Conservation (phyloP, 2,329 filamentous ascomycete species). For the Metarhizium anisopliae region DNA sequence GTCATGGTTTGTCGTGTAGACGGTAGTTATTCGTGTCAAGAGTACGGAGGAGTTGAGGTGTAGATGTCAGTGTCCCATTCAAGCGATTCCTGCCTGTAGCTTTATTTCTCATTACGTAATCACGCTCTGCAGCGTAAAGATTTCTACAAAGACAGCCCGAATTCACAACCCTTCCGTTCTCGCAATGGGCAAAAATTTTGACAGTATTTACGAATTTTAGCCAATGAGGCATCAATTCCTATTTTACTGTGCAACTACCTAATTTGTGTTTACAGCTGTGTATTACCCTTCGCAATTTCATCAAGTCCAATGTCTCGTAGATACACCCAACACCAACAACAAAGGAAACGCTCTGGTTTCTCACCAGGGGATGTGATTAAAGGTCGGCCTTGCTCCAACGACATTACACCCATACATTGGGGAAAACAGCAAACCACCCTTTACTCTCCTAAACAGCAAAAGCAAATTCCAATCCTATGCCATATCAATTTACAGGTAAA, state of each 20-base stretch:
- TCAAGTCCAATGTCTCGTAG: slow-evolving; percentile 1
- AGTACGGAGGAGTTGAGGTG: too few species aligned
- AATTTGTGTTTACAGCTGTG: neutral
- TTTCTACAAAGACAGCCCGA: too few species aligned
- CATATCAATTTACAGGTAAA: slow-evolving; percentile 10
- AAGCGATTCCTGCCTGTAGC: too few species aligned
- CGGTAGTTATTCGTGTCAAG: neutral
- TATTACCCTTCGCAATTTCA: slow-evolving; percentile 1
- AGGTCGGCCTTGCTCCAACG: neutral
- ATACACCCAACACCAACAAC: neutral
- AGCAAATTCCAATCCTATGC: neutral
- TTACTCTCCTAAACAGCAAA: neutral
- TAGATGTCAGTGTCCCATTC: too few species aligned
- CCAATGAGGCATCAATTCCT: neutral
- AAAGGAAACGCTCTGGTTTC: neutral
- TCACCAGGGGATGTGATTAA: neutral
- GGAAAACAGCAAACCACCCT: neutral
- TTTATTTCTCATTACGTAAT: neutral
- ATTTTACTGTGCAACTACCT: slow-evolving; percentile 1
- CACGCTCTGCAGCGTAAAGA: neutral
- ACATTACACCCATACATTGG: neutral
- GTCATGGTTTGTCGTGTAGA: slow-evolving; percentile 54
- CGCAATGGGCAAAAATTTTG: too few species aligned
- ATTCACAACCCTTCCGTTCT: too few species aligned
- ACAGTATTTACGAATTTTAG: too few species aligned